Evolutionary conservation across 345 rosid genomes (phyloP).

Genomic region (Hibiscus mutabilis): DNA sequence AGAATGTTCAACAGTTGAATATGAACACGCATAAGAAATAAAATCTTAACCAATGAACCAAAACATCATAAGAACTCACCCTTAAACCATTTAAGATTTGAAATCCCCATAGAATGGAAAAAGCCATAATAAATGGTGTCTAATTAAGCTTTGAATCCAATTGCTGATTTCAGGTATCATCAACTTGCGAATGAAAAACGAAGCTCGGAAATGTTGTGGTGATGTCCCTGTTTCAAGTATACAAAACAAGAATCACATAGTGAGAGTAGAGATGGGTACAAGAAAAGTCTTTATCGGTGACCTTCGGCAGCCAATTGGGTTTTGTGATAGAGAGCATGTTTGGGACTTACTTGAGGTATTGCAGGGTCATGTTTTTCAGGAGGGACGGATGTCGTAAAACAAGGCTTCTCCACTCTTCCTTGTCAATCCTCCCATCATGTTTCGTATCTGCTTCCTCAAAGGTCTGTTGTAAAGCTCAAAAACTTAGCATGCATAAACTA

Average conservation of each 20-base stretch:
- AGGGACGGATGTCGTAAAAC: conserved; percentile 88
- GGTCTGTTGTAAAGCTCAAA: conserved; percentile 42
- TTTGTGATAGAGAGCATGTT: background rate
- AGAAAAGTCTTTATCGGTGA: background rate
- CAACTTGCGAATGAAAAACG: conserved; percentile 95
- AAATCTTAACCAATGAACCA: conserved; percentile 1
- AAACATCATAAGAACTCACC: conserved; percentile 10
- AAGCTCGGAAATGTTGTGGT: conserved; percentile 97
- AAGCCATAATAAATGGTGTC: conserved; percentile 9
- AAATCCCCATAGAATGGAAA: conserved; percentile 14
- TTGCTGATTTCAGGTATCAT: conserved; percentile 47
- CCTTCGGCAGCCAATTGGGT: background rate
- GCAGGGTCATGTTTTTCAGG: conserved; percentile 96
- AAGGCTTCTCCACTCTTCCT: conserved; percentile 96
- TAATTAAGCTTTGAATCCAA: background rate
- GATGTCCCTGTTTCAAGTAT: conserved; percentile 58
- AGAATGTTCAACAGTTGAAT: background rate
- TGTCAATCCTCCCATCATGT: conserved; percentile 89
- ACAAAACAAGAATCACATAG: background rate
- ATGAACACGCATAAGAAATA: background rate
- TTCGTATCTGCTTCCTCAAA: conserved; percentile 98
- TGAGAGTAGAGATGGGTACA: background rate
- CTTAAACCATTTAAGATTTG: conserved; percentile 5
- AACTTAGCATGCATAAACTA: background rate
- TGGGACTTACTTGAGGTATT: conserved; percentile 80